Evolutionary conservation across 2,329 filamentous ascomycete genomes (phyloP).

Genomic region (Exophiala xenobiotica): DNA sequence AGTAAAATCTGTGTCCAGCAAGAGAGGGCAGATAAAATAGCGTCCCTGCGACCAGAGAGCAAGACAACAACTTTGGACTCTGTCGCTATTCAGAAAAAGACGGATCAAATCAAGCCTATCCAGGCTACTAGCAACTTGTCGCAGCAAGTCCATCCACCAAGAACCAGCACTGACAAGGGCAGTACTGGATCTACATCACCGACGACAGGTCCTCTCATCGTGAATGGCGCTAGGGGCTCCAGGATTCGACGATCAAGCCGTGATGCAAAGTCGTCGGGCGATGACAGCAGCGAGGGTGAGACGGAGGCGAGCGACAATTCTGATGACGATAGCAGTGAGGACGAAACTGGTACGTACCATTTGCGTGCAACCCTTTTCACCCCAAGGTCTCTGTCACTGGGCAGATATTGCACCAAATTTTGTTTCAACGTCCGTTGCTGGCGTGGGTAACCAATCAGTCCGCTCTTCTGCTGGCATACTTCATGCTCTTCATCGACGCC

Average conservation of each 20-base stretch:
- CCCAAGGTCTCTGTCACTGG: neutral
- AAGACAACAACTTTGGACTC: neutral
- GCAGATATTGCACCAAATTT: neutral
- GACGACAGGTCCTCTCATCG: conserved; percentile 22
- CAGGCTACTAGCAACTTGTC: neutral
- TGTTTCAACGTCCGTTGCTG: neutral
- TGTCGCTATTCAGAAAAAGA: neutral
- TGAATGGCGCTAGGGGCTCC: conserved; percentile 21
- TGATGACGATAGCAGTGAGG: conserved; percentile 11
- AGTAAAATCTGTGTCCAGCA: conserved; percentile 22
- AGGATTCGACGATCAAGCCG: conserved; percentile 1
- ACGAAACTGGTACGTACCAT: neutral
- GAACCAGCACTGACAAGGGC: conserved; percentile 7
- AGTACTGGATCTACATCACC: conserved; percentile 10
- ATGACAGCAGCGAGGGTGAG: conserved; percentile 21
- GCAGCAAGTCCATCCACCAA: neutral
- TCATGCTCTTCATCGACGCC: too few relatives aligned
- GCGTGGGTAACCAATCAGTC: neutral
- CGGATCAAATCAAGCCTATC: neutral
- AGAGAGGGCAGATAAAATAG: conserved; percentile 1
- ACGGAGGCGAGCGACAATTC: neutral
- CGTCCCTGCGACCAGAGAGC: neutral
- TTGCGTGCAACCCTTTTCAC: neutral
- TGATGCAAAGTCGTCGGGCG: conserved; percentile 11
- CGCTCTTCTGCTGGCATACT: neutral